Base-by-base conservation (phyloP, 768 basidiomycete species). In the Lactarius vividus region DNA sequence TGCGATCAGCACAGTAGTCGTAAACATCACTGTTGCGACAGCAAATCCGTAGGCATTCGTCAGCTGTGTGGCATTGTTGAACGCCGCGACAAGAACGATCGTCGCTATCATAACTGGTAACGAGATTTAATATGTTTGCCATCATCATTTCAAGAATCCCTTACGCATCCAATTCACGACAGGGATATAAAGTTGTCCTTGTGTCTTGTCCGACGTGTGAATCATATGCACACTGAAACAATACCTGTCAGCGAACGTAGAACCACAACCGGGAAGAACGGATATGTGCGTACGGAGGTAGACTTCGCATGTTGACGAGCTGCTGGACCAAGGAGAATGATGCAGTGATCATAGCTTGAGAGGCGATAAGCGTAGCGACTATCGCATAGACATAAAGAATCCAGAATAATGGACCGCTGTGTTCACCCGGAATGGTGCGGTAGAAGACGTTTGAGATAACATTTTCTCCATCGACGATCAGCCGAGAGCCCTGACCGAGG, bases 261-360 rank as follows among this genome's bases (percentile, higher is more conserved):
- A 33, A 10, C 3, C 20, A 2, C 23, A 62, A 31, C 11, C 2
- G n/a, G 16, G 9, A 28, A 53, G 28, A 57, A 39, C 33, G 16
- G 16, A 4, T 13, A 42, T 13, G 28, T 3, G 68, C 77, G 44
- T 64, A 80, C 67, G 83, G 82, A 2, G 84, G 86, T 66, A 87
- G 79, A 40, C 81, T 79, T 64, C 84, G 83, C 75, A 82, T 80
- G 71, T 85, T 85, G 68, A 89, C 82, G 55, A 89, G 76, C 74
- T 89, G 89, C 69, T 89, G 86, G 6, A 84, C 69, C 18, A 86
- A 76, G 71, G 80, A 82, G 78, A 85, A 89, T 0, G 85, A 84
- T 0, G 86, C 88, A 0, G 87, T 86, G 70, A 89, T 89, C 81
- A 88, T 81, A 9, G 88, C 85, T 75, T 87, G 85, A 5, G 85